Conservation (phyloP, 169 alveolate species). For the Cryptosporidium meleagridis region DNA sequence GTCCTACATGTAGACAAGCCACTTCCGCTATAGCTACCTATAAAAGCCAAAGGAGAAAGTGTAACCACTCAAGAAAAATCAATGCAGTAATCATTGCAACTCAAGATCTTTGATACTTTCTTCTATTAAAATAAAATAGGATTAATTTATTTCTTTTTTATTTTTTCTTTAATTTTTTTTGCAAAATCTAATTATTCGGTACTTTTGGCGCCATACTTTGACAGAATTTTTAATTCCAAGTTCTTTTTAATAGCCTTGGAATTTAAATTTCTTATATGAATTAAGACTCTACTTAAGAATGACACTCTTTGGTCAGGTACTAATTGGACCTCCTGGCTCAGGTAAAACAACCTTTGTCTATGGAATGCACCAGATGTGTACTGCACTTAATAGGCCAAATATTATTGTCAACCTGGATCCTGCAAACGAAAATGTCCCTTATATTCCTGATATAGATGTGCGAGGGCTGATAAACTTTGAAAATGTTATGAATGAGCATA, state of each 20-base stretch:
- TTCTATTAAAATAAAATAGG: background rate
- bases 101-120: background rate
- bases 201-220: conserved; percentile 44
- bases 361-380: conserved; percentile 89
- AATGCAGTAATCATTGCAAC: conserved; percentile 54
- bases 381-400: conserved; percentile 83
- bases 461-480: conserved; percentile 88
- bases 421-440: conserved; percentile 88
- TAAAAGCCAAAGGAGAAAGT: background rate
- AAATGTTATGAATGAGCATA: conserved; percentile 87
- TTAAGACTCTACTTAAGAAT: background rate
- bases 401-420: conserved; percentile 92
- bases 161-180: background rate
- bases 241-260: background rate
- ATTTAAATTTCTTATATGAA: background rate
- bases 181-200: conserved; percentile 31
- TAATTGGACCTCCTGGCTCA: conserved; percentile 95
- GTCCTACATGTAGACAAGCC: conserved; percentile 66
- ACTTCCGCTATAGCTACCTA: conserved; percentile 59
- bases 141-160: background rate
- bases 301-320: conserved; percentile 89
- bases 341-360: conserved; percentile 94
- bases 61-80: background rate
- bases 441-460: conserved; percentile 88
- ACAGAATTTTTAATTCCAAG: background rate